Conservation (phyloP, 1,284 basidiomycete species). For the Polyporus tsugae region DNA sequence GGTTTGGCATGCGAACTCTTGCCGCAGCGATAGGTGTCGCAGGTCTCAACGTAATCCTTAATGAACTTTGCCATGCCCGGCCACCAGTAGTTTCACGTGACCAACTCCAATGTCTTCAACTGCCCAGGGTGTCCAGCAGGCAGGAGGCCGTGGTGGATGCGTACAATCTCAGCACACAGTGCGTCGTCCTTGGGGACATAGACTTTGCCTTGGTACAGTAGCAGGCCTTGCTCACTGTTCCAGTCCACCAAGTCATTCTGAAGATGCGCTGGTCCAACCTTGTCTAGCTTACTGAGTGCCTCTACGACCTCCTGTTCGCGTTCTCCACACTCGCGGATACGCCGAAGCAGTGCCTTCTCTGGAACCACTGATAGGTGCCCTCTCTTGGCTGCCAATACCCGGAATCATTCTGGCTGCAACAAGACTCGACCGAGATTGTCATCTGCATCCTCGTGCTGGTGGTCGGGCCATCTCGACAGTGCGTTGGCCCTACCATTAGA, state of each 20-base stretch:
- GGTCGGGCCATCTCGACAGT: constrained; percentile 48
- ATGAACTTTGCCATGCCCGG: constrained; percentile 40
- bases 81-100: constrained; percentile 7
- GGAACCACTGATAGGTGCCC: neutral
- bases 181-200: neutral
- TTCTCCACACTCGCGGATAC: no score
- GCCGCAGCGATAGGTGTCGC: constrained; percentile 47
- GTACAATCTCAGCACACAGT: neutral
- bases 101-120: constrained; percentile 2
- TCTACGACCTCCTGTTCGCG: no score
- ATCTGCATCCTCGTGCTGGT: constrained; percentile 40
- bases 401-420: constrained; percentile 27
- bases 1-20: constrained; percentile 40
- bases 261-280: neutral
- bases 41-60: constrained; percentile 46
- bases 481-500: constrained; percentile 46
- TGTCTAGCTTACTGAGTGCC: neutral
- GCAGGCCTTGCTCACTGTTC: neutral
- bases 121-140: neutral
- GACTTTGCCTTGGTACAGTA: constrained; percentile 49
- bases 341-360: no score
- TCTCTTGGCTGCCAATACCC: no score
- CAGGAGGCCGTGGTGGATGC: neutral
- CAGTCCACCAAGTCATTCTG: neutral
- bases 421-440: constrained; percentile 41